A percentile compares a stretch with the other conserved stretches of the same genome.
Evolutionary conservation across 768 basidiomycete species (phyloP).

Genomic region (Cyclocybe cylindracea): DNA sequence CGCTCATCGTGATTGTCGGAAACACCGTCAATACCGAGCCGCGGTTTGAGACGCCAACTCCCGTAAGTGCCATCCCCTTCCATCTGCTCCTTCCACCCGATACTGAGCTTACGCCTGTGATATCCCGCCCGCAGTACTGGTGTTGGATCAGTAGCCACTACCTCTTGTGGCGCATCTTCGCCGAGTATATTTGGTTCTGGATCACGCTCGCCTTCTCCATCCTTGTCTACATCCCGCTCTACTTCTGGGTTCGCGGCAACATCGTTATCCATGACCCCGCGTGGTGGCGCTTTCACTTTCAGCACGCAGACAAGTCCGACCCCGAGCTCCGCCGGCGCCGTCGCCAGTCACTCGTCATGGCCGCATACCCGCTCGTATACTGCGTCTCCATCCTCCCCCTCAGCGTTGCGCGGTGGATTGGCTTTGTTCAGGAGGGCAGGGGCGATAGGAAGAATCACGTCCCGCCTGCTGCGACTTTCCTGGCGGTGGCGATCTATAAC

Average conservation of each 20-base stretch:
- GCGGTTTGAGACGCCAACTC: conserved; percentile 33
- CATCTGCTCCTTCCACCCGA: neutral
- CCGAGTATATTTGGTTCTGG: conserved; percentile 51
- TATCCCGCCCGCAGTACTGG: conserved; percentile 30
- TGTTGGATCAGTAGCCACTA: conserved; percentile 42
- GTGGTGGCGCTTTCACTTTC: conserved; percentile 35
- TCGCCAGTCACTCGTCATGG: conserved; percentile 23
- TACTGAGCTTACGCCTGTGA: neutral
- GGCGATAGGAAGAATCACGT: conserved; percentile 8
- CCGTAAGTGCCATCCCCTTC: conserved; percentile 22
- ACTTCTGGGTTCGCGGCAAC: conserved; percentile 36
- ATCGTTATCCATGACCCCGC: conserved; percentile 26
- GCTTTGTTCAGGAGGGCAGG: conserved; percentile 21
- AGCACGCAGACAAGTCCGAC: conserved; percentile 11
- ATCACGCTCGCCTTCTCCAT: conserved; percentile 34
- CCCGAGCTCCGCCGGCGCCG: conserved; percentile 14
- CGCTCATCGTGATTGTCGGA: conserved; percentile 31
- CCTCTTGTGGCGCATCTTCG: conserved; percentile 31
- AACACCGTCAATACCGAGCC: conserved; percentile 20
- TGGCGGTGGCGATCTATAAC: conserved; percentile 30
- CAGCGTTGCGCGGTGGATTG: conserved; percentile 40
- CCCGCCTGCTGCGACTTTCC: conserved; percentile 31
- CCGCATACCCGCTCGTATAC: conserved; percentile 40
- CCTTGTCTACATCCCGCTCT: conserved; percentile 35
- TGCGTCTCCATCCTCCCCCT: conserved; percentile 38